Evolutionary conservation across 202 grass and related monocot species (phyloP), one percentile per base, ranked within the genome.

Genomic region (Schoenoplectus tabernaemontani): DNA sequence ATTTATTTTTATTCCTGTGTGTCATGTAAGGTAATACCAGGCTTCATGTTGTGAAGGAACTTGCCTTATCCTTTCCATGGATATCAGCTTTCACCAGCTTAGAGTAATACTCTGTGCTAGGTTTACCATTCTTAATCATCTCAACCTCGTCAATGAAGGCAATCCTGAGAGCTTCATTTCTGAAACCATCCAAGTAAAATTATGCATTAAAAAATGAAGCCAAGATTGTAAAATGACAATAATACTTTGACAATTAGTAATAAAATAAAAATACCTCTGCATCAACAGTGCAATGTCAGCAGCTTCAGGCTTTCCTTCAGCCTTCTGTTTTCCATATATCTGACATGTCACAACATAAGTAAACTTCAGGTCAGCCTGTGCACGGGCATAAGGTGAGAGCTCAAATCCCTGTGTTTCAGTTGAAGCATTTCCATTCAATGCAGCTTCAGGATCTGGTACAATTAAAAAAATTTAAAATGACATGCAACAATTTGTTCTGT

Each of bases 1-100:
- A 73, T 32, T 51, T 32, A 73, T 43, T 51, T 22, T 50, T 30
- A 73, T 73, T 16, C 23, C 5, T 33, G 26, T 30, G 24, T 20
- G 50, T 51, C 50, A 13, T 53, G 0, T 34, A 74, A 26, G 20
- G 15, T 33, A 74, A 74, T 22, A 50, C 8, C 13, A 51, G 4
- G 68, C 36, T 74, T 7, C 46, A 72, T 48, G 23, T 51, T 34
- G 5, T 54, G 26, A 36, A 74, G 70, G 6, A 53, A 85, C 75
- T 78, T 46, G 87, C 93, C 93, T 93, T 97, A 61, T 93, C 93
- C 16, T 91, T 97, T 57, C 93, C 88, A 90, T 93, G 91, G 65
- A 97, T 87, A 69, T 97, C 93, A 82, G 91, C 87, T 91, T 97
- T 97, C 36, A 93, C 93, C 78, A 97, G 93, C 84, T 88, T 97